phyloP scores from a whole-genome alignment of 208 protist species.

The Blastocrithidia nonstop region DNA sequence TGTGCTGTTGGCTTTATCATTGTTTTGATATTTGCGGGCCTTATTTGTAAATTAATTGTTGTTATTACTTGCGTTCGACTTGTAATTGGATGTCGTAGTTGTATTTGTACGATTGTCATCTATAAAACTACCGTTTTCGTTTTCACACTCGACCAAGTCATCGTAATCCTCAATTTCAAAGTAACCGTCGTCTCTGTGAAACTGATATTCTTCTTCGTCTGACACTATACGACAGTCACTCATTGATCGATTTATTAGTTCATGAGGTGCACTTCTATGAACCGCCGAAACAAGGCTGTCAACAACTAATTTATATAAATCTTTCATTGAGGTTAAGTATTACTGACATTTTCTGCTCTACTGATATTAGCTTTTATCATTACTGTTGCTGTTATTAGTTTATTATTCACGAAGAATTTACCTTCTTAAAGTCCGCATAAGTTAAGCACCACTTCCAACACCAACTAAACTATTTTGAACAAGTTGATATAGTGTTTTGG shows the following conservation, averaged over 20 bases:
- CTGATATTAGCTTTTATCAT: too few species aligned
- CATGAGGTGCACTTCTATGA: slow-evolving; percentile 61
- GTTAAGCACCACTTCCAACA: slow-evolving; percentile 38
- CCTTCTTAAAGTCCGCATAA: slow-evolving; percentile 57
- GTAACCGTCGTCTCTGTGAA: slow-evolving; percentile 43
- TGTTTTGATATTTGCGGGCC: too few species aligned
- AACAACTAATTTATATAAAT: slow-evolving; percentile 72
- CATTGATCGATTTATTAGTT: slow-evolving; percentile 60
- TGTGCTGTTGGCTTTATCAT: too few species aligned
- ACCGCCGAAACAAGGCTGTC: slow-evolving; percentile 69
- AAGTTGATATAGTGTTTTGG: slow-evolving; percentile 46
- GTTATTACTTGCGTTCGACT: too few species aligned
- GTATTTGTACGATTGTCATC: slow-evolving; percentile 6
- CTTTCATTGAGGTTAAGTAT: slow-evolving; percentile 41
- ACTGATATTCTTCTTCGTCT: slow-evolving; percentile 76
- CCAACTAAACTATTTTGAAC: slow-evolving; percentile 59
- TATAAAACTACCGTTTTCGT: slow-evolving; percentile 13
- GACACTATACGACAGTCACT: slow-evolving; percentile 52
- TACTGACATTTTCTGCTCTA: too few species aligned
- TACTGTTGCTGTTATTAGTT: too few species aligned
- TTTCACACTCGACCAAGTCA: slow-evolving; percentile 11
- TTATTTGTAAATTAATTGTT: too few species aligned
- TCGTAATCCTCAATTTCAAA: slow-evolving; percentile 68
- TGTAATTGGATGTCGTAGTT: too few species aligned
- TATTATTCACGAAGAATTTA: too few species aligned